Base-by-base conservation (phyloP, 176 grass and related monocot species). In the Bromus sterilis region DNA sequence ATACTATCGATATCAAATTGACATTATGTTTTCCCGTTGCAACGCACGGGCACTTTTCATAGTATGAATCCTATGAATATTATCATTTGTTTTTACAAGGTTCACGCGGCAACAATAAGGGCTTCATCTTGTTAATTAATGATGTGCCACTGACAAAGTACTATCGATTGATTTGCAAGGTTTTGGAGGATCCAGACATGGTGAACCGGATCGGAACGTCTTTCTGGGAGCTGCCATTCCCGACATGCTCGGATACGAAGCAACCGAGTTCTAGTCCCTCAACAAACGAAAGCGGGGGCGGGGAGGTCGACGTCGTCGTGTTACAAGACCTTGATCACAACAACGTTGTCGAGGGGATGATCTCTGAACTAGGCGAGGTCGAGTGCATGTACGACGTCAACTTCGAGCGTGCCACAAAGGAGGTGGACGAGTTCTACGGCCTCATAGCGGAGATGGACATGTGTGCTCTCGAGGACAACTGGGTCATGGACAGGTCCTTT, bases 171-270 rank as follows among this genome's bases (percentile, higher is more conserved):
- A 56, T 39, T 77, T 83, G 23, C 5, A 76, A 97, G 95, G 75
- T 97, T 58, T 33, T 29, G 74, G 88, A 97, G 80, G 89, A 94
- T 39, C 49, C 67, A 12, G 56, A 75, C 24, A 56, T 92, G 25
- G 46, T 91, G 14, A 67, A 60, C 5, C 81, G 79, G 53, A 40
- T 80, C 58, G 85, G 57, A 5, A 75, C 66, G 40, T 81, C 88
- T 39, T 97, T 94, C 74, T 87, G 85, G 92, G 94, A 83, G 39
- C 12, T 77, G 20, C 69, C 58, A 11, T 57, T 81, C 28, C 80
- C 80, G 4, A 29, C 56, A 31, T 87, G 74, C 78, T 70, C 30
- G 14, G 74, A 83, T 61, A 58, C 55, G 8, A 74, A 83, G 74
- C 80, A 73, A n/a, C 83, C 74, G 2, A 72, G 80, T 31, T 87